phyloP scores from a whole-genome alignment of 495 filamentous ascomycete genomes.

The Letharia lupina region DNA sequence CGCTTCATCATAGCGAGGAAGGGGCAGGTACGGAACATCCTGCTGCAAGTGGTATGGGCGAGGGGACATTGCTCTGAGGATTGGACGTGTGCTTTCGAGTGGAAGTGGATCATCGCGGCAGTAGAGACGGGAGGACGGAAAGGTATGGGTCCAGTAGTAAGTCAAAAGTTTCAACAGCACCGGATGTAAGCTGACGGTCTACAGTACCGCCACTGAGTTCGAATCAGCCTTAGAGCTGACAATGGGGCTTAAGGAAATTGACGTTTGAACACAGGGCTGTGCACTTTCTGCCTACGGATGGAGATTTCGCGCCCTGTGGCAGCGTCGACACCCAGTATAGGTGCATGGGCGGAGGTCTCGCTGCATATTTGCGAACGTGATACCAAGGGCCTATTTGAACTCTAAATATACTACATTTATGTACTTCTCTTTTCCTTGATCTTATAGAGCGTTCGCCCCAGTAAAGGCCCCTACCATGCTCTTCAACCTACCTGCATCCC shows the following conservation, averaged over 20 bases:
- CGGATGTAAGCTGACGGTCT: not conserved
- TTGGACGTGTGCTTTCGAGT: constrained; percentile 62
- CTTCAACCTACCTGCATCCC: not conserved
- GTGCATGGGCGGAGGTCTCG: not conserved
- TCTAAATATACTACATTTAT: not conserved
- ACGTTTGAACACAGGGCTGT: not conserved
- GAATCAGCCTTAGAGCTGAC: not conserved
- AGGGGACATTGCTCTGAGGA: constrained; percentile 50
- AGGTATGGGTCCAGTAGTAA: constrained; percentile 59
- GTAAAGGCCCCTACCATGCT: not conserved
- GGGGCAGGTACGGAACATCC: constrained; percentile 56
- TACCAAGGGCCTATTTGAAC: not conserved
- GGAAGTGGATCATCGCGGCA: constrained; percentile 60
- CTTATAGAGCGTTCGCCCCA: not conserved
- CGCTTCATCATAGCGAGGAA: constrained; percentile 56
- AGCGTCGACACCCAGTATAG: not conserved
- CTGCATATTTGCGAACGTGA: not conserved
- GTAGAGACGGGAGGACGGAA: constrained; percentile 52
- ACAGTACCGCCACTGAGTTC: not conserved
- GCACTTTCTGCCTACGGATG: not conserved
- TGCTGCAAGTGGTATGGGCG: constrained; percentile 46
- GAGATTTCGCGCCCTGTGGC: not conserved
- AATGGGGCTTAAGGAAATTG: not conserved
- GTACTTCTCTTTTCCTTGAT: not conserved
- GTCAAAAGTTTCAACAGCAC: constrained; percentile 17